phyloP scores from a whole-genome alignment of 2,329 filamentous ascomycete genomes.

The Microsporum audouinii region DNA sequence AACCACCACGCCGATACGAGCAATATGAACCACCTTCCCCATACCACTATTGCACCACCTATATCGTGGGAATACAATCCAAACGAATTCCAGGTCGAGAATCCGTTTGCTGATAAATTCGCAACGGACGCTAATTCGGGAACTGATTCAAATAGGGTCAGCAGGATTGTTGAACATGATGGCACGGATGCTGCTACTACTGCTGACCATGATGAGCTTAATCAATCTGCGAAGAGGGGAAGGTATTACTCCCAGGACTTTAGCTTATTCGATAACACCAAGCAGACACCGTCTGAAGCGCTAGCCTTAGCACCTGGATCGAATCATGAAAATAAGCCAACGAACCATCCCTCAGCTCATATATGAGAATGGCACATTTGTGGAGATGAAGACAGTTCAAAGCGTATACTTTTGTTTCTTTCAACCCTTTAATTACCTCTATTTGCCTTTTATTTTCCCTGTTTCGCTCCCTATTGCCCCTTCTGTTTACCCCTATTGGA shows the following conservation, averaged over 20 bases:
- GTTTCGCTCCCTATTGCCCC: background rate
- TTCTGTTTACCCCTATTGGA: background rate
- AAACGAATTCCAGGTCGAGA: constrained; percentile 31
- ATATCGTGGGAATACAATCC: constrained; percentile 27
- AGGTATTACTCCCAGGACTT: constrained; percentile 6
- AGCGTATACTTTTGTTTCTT: background rate
- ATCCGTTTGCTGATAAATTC: constrained; percentile 30
- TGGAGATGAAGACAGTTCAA: background rate
- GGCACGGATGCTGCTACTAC: background rate
- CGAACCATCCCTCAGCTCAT: background rate
- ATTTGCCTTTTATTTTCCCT: background rate
- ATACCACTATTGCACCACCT: constrained; percentile 7
- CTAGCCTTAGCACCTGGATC: background rate
- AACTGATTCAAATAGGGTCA: constrained; percentile 1
- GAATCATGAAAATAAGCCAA: background rate
- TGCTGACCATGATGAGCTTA: background rate
- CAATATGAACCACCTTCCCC: constrained; percentile 9
- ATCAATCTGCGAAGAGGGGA: constrained; percentile 1
- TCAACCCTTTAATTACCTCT: background rate
- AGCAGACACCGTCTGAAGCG: background rate
- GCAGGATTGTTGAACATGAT: background rate
- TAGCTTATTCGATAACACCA: constrained; percentile 3
- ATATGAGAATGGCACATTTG: background rate
- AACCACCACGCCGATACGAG: background rate
- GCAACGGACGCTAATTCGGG: constrained; percentile 12